Evolutionary conservation across 2,329 filamentous ascomycete species (phyloP).

Genomic region (Sarocladium strictum): DNA sequence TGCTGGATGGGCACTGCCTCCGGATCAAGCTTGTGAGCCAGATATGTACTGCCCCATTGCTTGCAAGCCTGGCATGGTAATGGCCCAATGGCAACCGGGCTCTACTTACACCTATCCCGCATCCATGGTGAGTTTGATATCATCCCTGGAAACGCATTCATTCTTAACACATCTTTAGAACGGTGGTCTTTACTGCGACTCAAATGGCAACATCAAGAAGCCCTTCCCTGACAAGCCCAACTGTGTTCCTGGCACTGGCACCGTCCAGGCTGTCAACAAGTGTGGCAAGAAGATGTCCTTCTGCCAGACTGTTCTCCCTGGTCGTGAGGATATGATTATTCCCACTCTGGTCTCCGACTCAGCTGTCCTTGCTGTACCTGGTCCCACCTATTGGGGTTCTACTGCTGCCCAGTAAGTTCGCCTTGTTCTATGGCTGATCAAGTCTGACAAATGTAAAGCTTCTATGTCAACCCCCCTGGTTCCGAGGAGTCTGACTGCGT

Average conservation of each 20-base stretch:
- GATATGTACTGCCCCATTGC: slow-evolving; percentile 71
- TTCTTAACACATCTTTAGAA: slow-evolving; percentile 40
- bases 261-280: slow-evolving; percentile 62
- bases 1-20: slow-evolving; percentile 75
- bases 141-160: slow-evolving; percentile 11
- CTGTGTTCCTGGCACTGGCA: slow-evolving; percentile 63
- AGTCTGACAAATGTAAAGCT: slow-evolving; percentile 38
- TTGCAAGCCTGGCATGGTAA: slow-evolving; percentile 69
- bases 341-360: slow-evolving; percentile 59
- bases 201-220: slow-evolving; percentile 59
- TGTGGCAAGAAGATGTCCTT: slow-evolving; percentile 58
- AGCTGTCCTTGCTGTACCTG: slow-evolving; percentile 65
- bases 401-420: slow-evolving; percentile 74
- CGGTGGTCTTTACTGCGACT: slow-evolving; percentile 68
- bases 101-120: slow-evolving; percentile 63
- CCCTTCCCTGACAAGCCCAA: slow-evolving; percentile 63
- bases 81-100: slow-evolving; percentile 70
- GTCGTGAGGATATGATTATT: slow-evolving; percentile 78
- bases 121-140: slow-evolving; percentile 58
- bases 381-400: slow-evolving; percentile 60
- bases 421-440: slow-evolving; percentile 14
- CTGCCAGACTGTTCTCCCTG: slow-evolving; percentile 74
- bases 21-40: slow-evolving; percentile 61
- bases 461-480: slow-evolving; percentile 74
- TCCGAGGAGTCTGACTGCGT: slow-evolving; percentile 57